Evolutionary conservation across 148 eudicot species (phyloP).

Genomic region (Vaccinium darrowii): DNA sequence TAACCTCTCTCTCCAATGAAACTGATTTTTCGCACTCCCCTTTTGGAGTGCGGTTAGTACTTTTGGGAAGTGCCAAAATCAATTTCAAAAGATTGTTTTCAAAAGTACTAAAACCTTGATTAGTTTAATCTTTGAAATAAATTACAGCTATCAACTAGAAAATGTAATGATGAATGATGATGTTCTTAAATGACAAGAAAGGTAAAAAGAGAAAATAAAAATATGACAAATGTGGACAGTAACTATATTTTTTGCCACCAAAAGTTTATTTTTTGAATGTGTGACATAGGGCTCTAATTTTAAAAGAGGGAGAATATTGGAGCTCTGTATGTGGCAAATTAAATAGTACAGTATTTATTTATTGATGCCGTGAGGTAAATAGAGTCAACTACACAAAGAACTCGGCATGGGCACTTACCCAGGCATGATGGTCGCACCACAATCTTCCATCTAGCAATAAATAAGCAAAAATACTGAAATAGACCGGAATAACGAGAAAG

Average conservation of each 20-base stretch:
- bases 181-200: too few relatives aligned
- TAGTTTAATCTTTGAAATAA: too few relatives aligned
- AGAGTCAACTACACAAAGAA: not conserved
- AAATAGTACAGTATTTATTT: not conserved
- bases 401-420: not conserved
- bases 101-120: too few relatives aligned
- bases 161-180: too few relatives aligned
- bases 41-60: too few relatives aligned
- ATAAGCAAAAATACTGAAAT: not conserved
- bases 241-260: not conserved
- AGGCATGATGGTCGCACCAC: not conserved
- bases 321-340: not conserved
- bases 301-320: not conserved
- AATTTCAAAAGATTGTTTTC: too few relatives aligned
- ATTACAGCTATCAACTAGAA: too few relatives aligned
- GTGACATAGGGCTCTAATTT: not conserved
- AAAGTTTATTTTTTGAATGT: not conserved
- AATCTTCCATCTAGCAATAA: not conserved
- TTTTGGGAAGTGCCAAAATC: too few relatives aligned
- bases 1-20: too few relatives aligned
- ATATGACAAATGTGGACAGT: too few relatives aligned
- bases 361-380: not conserved
- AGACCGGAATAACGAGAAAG: not conserved
- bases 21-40: too few relatives aligned
- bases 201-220: too few relatives aligned